phyloP scores from a whole-genome alignment of 2,329 filamentous ascomycete species.

The Nakataea oryzae region DNA sequence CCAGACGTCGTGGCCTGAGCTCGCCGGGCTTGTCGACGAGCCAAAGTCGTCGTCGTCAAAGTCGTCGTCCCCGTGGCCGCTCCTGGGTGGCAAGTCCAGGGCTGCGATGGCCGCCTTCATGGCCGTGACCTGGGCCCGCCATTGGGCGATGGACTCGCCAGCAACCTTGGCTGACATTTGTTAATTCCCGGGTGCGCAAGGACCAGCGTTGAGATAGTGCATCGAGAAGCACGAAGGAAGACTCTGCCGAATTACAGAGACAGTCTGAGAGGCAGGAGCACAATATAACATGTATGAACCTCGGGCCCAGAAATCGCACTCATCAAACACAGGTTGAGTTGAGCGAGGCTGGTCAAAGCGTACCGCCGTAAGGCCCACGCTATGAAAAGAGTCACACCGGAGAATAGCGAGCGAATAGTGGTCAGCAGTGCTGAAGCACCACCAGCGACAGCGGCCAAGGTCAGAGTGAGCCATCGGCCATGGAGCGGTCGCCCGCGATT shows the following conservation, averaged over 20 bases:
- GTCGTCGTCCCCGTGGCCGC: conserved; percentile 31
- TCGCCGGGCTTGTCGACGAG: conserved; percentile 38
- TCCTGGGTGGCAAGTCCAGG: conserved; percentile 40
- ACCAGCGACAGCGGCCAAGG: neutral
- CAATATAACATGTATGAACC: neutral
- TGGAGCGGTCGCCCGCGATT: neutral
- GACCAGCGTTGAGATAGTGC: too few relatives aligned
- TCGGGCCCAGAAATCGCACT: neutral
- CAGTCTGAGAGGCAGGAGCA: neutral
- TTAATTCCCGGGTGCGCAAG: too few relatives aligned
- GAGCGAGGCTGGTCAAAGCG: too few relatives aligned
- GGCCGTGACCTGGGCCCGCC: conserved; percentile 73
- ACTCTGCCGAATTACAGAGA: too few relatives aligned
- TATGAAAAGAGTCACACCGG: neutral
- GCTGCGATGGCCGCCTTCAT: conserved; percentile 81
- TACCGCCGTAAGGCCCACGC: neutral
- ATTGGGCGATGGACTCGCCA: conserved; percentile 34
- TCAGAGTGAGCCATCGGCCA: neutral
- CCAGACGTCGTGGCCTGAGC: conserved; percentile 74
- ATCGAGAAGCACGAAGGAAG: too few relatives aligned
- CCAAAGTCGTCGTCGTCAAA: conserved; percentile 57
- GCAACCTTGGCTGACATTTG: neutral
- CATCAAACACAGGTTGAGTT: neutral
- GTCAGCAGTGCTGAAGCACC: neutral
- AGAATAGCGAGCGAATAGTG: neutral